phyloP scores from a whole-genome alignment of 805 yeast species.

The Hyphopichia homilentoma region DNA sequence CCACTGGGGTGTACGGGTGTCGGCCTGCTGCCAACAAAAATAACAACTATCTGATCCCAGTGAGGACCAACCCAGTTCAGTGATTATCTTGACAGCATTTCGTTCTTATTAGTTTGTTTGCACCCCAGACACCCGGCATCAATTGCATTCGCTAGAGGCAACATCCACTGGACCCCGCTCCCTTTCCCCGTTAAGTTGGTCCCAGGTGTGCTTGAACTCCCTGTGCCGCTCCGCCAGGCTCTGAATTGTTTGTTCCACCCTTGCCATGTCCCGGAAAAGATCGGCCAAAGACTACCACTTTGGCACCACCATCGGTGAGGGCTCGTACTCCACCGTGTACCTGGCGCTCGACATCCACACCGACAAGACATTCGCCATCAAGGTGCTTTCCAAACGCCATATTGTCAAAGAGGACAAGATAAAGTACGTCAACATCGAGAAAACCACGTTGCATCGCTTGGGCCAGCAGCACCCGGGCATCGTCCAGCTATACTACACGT shows the following conservation, averaged over 20 bases:
- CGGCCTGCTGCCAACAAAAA: no score
- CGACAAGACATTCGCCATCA: conserved; percentile 79
- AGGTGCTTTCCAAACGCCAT: conserved; percentile 86
- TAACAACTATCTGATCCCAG: no score
- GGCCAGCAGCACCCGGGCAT: conserved; percentile 92
- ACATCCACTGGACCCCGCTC: no score
- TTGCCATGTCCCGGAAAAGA: conserved; percentile 20
- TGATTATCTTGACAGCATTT: no score
- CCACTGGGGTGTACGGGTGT: no score
- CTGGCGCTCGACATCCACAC: conserved; percentile 78
- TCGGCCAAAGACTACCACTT: conserved; percentile 84
- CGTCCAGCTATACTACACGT: conserved; percentile 86
- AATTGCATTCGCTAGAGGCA: no score
- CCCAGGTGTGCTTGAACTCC: no score
- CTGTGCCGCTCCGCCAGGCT: not conserved
- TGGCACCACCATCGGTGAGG: conserved; percentile 88
- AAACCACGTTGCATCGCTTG: conserved; percentile 78
- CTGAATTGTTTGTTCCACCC: not conserved
- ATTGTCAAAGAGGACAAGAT: conserved; percentile 92
- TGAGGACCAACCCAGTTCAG: no score
- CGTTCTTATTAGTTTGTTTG: no score
- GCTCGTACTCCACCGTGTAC: conserved; percentile 91
- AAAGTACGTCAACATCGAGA: conserved; percentile 94
- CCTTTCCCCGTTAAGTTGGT: no score
- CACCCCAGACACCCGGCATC: no score